Percentiles rank a stretch among this genome's conserved stretches.
Evolutionary conservation across 176 grass and related monocot genomes (phyloP).

Genomic region (Dendrocalamus sinicus): DNA sequence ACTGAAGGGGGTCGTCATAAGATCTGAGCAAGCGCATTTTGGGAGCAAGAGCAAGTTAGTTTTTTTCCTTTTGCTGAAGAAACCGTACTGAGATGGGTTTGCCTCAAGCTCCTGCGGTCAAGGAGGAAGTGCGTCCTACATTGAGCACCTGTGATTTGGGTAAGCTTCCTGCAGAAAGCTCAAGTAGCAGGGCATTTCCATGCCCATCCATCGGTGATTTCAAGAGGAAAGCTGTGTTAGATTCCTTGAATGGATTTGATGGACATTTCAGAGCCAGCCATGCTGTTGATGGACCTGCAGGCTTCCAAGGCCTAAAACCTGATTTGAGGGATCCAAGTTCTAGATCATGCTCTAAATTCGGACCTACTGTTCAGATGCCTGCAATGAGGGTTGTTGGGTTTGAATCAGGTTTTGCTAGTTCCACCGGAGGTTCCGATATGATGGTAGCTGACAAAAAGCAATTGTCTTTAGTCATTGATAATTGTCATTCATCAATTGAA

Average conservation of each 20-base stretch:
- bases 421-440: slow-evolving; percentile 33
- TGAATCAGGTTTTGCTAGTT: slow-evolving; percentile 55
- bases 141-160: slow-evolving; percentile 43
- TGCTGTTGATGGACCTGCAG: slow-evolving; percentile 35
- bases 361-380: slow-evolving; percentile 49
- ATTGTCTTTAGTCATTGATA: slow-evolving; percentile 56
- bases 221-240: slow-evolving; percentile 52
- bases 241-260: slow-evolving; percentile 39
- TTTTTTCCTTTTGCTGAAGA: slow-evolving; percentile 26
- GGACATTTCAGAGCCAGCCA: slow-evolving; percentile 41
- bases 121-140: slow-evolving; percentile 53
- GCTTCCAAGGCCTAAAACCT: slow-evolving; percentile 53
- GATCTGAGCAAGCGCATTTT: neutral
- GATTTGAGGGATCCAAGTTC: slow-evolving; percentile 47
- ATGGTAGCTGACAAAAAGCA: slow-evolving; percentile 47
- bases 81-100: slow-evolving; percentile 65
- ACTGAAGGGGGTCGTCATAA: neutral
- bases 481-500: slow-evolving; percentile 40
- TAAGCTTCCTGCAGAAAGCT: slow-evolving; percentile 39
- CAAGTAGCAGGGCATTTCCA: slow-evolving; percentile 40
- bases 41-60: slow-evolving; percentile 1
- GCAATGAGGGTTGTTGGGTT: slow-evolving; percentile 80
- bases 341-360: slow-evolving; percentile 51
- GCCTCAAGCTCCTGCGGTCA: slow-evolving; percentile 60
- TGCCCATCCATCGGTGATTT: slow-evolving; percentile 45